phyloP scores from a whole-genome alignment of 2,329 filamentous ascomycete species.

The Penicillium aurantiogriseum region DNA sequence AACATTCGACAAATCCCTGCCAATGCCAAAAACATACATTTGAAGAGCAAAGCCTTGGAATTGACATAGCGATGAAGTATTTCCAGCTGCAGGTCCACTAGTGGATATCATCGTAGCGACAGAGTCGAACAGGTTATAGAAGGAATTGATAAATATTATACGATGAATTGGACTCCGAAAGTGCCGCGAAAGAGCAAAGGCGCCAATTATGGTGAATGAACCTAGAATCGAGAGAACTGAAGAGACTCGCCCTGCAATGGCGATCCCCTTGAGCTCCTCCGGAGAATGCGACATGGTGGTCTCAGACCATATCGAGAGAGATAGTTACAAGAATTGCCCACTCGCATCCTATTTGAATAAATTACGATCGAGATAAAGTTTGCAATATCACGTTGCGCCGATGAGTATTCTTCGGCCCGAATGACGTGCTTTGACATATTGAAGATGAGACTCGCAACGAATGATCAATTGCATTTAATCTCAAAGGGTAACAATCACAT shows the following conservation, averaged over 20 bases:
- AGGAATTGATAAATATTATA: conserved; percentile 41
- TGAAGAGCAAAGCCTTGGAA: conserved; percentile 42
- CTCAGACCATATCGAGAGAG: neutral
- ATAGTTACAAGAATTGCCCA: neutral
- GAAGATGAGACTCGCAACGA: no score
- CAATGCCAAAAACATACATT: conserved; percentile 27
- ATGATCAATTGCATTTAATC: neutral
- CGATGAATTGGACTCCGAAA: conserved; percentile 43
- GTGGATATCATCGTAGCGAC: conserved; percentile 42
- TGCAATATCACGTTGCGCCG: conserved; percentile 1
- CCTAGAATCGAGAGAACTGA: conserved; percentile 36
- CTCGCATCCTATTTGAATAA: neutral
- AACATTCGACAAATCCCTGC: neutral
- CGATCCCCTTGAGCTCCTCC: conserved; percentile 27
- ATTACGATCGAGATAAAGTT: neutral
- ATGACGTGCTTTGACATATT: conserved; percentile 13
- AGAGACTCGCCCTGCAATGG: conserved; percentile 31
- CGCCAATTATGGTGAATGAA: conserved; percentile 35
- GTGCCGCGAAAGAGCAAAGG: conserved; percentile 32
- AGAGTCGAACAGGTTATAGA: conserved; percentile 41
- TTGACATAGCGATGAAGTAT: conserved; percentile 35
- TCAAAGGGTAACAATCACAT: neutral
- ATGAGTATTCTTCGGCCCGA: conserved; percentile 11
- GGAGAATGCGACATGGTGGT: conserved; percentile 22
- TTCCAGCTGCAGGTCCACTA: conserved; percentile 36